phyloP scores from a whole-genome alignment of 257 asterid species.

The Mitragyna speciosa region DNA sequence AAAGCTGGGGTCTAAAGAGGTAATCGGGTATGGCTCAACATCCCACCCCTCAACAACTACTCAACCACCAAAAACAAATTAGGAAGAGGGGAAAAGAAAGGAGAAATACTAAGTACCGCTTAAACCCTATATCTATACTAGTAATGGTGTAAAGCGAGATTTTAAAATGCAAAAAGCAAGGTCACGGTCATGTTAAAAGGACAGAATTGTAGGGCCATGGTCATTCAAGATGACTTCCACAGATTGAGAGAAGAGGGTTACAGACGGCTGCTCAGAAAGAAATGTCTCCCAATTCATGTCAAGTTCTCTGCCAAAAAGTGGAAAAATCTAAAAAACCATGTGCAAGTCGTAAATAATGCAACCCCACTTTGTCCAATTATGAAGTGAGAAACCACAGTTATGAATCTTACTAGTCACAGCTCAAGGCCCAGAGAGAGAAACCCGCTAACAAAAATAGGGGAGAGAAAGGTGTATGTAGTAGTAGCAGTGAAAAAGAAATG shows the following conservation, averaged over 20 bases:
- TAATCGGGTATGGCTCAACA: conserved; percentile 14
- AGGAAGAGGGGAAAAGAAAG: background rate
- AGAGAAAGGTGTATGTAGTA: background rate
- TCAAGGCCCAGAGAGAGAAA: conserved; percentile 4
- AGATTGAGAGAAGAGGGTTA: conserved; percentile 19
- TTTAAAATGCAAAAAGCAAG: conserved; percentile 1
- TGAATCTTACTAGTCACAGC: conserved; percentile 20
- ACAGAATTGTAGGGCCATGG: conserved; percentile 22
- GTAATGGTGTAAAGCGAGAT: conserved; percentile 2
- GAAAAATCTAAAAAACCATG: conserved; percentile 22
- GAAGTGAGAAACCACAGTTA: conserved; percentile 21
- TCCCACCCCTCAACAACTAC: conserved; percentile 29
- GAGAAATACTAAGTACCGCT: background rate
- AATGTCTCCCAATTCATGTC: conserved; percentile 22
- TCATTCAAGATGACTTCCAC: conserved; percentile 22
- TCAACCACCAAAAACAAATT: conserved; percentile 22
- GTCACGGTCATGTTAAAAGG: conserved; percentile 12
- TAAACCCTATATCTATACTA: background rate
- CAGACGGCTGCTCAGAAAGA: conserved; percentile 19
- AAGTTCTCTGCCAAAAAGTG: conserved; percentile 28
- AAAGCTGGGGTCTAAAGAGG: conserved; percentile 13
- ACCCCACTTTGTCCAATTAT: conserved; percentile 27
- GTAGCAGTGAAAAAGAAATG: background rate
- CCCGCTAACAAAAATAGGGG: background rate
- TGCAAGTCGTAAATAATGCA: conserved; percentile 26